phyloP scores from a whole-genome alignment of 306 rosid species.

The Abrus pulchellus region DNA sequence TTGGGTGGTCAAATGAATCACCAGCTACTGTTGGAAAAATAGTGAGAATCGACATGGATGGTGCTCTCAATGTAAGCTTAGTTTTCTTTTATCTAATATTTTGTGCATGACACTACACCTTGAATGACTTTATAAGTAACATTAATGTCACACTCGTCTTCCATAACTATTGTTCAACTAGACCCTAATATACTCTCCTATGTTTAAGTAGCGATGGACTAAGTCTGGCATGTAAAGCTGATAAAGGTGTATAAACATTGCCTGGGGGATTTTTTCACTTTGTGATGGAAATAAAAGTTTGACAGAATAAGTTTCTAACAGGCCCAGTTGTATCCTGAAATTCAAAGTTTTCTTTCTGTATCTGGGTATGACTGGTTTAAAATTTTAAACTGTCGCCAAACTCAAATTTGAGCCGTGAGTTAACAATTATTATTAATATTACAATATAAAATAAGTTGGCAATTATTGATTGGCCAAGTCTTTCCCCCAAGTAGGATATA shows the following conservation, averaged over 20 bases:
- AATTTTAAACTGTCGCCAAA: background rate
- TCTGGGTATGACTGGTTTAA: conserved; percentile 15
- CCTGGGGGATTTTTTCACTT: conserved; percentile 10
- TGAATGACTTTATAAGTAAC: background rate
- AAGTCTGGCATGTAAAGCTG: conserved; percentile 31
- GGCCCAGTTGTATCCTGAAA: conserved; percentile 28
- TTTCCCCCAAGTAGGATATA: background rate
- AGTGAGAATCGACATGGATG: conserved; percentile 89
- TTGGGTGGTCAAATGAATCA: conserved; percentile 97
- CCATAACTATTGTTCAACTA: conserved; percentile 25
- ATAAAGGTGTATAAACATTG: conserved; percentile 4
- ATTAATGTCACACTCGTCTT: conserved; percentile 2
- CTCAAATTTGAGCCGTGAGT: background rate
- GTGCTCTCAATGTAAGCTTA: conserved; percentile 89
- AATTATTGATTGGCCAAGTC: conserved; percentile 11
- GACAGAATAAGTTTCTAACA: background rate
- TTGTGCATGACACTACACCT: conserved; percentile 8
- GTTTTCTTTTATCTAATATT: conserved; percentile 33
- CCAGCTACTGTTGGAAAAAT: conserved; percentile 94
- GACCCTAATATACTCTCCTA: conserved; percentile 17
- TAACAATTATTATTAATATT: background rate
- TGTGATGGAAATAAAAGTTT: conserved; percentile 28
- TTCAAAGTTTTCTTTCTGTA: conserved; percentile 10
- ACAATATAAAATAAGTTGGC: background rate
- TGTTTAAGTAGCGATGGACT: conserved; percentile 21